Evolutionary conservation across 1,139 yeast genomes (phyloP).

Genomic region (Petasospora fabianii): DNA sequence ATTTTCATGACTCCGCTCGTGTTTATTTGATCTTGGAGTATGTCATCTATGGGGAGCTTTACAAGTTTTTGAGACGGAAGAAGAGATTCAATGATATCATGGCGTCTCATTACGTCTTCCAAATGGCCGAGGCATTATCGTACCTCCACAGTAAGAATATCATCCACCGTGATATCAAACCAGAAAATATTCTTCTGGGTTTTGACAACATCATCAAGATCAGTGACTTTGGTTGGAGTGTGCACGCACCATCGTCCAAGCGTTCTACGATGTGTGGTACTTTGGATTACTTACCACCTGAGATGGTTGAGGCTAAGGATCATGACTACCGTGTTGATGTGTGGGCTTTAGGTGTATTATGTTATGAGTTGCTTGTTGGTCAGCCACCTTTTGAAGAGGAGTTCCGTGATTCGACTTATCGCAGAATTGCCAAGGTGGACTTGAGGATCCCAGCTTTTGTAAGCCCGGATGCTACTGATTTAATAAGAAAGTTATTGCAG

Average conservation of each 20-base stretch:
- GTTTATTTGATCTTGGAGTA: constrained; percentile 85
- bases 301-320: constrained; percentile 80
- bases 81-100: constrained; percentile 66
- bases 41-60: constrained; percentile 83
- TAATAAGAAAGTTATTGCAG: constrained; percentile 54
- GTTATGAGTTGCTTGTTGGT: constrained; percentile 86
- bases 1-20: constrained; percentile 73
- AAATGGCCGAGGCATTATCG: constrained; percentile 73
- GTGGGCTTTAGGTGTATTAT: constrained; percentile 89
- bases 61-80: constrained; percentile 60
- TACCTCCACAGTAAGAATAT: constrained; percentile 76
- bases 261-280: constrained; percentile 93
- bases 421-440: constrained; percentile 74
- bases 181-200: constrained; percentile 81
- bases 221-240: constrained; percentile 98
- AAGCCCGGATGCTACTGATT: constrained; percentile 71
- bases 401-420: constrained; percentile 68
- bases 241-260: constrained; percentile 52
- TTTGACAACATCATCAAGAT: constrained; percentile 70
- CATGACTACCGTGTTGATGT: constrained; percentile 81
- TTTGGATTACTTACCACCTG: constrained; percentile 91
- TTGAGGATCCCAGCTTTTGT: constrained; percentile 67
- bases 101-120: constrained; percentile 78
- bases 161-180: constrained; percentile 90
- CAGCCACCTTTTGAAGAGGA: constrained; percentile 89